A percentile compares a stretch with the other conserved stretches of the same genome.
phyloP scores from a whole-genome alignment of 2,329 filamentous ascomycete species.

The Penicillium occitanis region DNA sequence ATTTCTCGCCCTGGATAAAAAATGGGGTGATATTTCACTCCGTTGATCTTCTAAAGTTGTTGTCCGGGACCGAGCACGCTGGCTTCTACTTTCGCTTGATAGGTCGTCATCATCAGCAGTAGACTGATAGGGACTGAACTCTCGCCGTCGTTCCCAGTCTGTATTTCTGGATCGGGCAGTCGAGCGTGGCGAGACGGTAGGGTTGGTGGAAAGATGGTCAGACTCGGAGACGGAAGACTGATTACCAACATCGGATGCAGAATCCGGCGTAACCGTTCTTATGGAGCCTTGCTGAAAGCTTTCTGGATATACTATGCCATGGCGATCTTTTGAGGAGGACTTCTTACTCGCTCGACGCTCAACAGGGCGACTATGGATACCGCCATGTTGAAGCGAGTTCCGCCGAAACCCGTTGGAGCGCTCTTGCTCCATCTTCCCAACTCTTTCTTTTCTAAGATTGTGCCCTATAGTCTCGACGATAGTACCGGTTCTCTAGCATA shows the following conservation, averaged over 20 bases:
- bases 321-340: conserved; percentile 48
- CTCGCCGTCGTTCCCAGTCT: conserved; percentile 36
- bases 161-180: conserved; percentile 34
- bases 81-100: conserved; percentile 33
- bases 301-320: conserved; percentile 49
- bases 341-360: conserved; percentile 50
- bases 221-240: conserved; percentile 42
- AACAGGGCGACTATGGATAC: conserved; percentile 41
- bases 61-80: conserved; percentile 42
- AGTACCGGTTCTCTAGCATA: not conserved
- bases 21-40: conserved; percentile 37
- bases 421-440: conserved; percentile 40
- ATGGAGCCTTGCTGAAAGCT: conserved; percentile 47
- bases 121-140: conserved; percentile 33
- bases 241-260: conserved; percentile 35
- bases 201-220: conserved; percentile 34
- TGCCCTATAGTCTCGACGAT: not conserved
- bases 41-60: conserved; percentile 46
- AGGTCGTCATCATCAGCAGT: conserved; percentile 37
- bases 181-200: conserved; percentile 39
- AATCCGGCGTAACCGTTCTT: conserved; percentile 50
- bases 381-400: conserved; percentile 41
- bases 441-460: not conserved
- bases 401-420: conserved; percentile 43
- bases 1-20: conserved; percentile 36